Evolutionary conservation across 1,139 yeast species (phyloP).

Genomic region (Yamadazyma trypodendri): DNA sequence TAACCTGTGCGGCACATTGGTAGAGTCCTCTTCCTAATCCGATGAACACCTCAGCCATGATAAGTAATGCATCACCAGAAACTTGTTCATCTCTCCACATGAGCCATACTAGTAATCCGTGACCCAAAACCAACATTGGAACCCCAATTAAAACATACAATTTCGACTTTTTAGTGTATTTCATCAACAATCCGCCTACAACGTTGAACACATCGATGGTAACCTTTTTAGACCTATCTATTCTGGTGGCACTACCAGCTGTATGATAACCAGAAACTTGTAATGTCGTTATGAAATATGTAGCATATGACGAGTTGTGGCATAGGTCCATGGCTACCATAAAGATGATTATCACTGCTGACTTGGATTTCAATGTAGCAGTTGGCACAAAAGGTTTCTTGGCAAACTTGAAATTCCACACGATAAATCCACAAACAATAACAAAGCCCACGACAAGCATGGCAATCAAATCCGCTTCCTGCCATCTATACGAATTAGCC

Average conservation of each 20-base stretch:
- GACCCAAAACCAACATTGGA: slow-evolving; percentile 24
- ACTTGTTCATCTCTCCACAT: slow-evolving; percentile 18
- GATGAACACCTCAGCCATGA: slow-evolving; percentile 17
- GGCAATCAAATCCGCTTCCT: slow-evolving; percentile 26
- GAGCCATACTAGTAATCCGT: slow-evolving; percentile 20
- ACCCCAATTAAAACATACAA: slow-evolving; percentile 22
- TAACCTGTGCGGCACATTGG: slow-evolving; percentile 16
- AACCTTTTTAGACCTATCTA: slow-evolving; percentile 24
- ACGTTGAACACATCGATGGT: slow-evolving; percentile 24
- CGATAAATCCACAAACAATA: slow-evolving; percentile 20
- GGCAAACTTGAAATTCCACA: slow-evolving; percentile 26
- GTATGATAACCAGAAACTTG: slow-evolving; percentile 17
- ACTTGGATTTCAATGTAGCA: slow-evolving; percentile 19
- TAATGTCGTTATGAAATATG: slow-evolving; percentile 22
- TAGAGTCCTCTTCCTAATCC: slow-evolving; percentile 18
- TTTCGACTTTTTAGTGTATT: slow-evolving; percentile 24
- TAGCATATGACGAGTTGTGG: slow-evolving; percentile 25
- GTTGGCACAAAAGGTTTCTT: slow-evolving; percentile 23
- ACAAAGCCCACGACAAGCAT: slow-evolving; percentile 27
- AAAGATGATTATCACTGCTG: slow-evolving; percentile 19
- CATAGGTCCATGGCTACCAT: slow-evolving; percentile 23
- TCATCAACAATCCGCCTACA: slow-evolving; percentile 23
- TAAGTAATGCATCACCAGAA: slow-evolving; percentile 6
- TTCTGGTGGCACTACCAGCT: slow-evolving; percentile 25
- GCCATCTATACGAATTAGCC: slow-evolving; percentile 17